Evolutionary conservation across 2,329 filamentous ascomycete species (phyloP).

Genomic region (Ceratocystiopsis sp.): DNA sequence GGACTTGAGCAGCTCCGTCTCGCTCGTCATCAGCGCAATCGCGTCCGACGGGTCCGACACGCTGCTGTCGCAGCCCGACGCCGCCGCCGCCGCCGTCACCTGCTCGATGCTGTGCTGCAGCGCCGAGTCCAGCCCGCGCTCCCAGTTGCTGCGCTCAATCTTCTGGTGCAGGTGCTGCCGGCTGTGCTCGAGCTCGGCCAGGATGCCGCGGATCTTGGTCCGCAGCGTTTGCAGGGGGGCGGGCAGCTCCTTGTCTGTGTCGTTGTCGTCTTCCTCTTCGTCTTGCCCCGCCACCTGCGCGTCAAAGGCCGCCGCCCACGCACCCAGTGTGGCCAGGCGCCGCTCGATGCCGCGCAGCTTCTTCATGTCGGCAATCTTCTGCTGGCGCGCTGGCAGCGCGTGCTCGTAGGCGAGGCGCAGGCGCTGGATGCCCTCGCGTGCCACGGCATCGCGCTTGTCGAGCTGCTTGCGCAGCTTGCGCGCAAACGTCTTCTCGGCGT

Average conservation of each 20-base stretch:
- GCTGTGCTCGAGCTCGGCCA: constrained; percentile 77
- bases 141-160: constrained; percentile 69
- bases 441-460: constrained; percentile 62
- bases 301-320: constrained; percentile 89
- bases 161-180: constrained; percentile 80
- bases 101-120: constrained; percentile 72
- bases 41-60: constrained; percentile 45
- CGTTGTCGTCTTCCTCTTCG: constrained; percentile 48
- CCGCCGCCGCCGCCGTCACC: constrained; percentile 50
- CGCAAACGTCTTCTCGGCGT: constrained; percentile 67
- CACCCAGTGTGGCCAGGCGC: constrained; percentile 69
- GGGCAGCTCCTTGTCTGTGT: constrained; percentile 28
- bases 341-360: constrained; percentile 69
- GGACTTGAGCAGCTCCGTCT: constrained; percentile 71
- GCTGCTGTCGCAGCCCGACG: constrained; percentile 23
- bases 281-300: constrained; percentile 46
- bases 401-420: constrained; percentile 75
- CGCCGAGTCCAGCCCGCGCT: constrained; percentile 71
- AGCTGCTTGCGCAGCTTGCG: constrained; percentile 80
- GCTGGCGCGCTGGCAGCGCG: constrained; percentile 57
- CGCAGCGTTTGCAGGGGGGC: constrained; percentile 57
- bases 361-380: constrained; percentile 64
- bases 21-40: constrained; percentile 53
- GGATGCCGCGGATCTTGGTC: constrained; percentile 75
- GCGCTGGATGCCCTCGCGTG: constrained; percentile 62